Conservation (phyloP, 768 basidiomycete genomes). For the Boletus bicolor region DNA sequence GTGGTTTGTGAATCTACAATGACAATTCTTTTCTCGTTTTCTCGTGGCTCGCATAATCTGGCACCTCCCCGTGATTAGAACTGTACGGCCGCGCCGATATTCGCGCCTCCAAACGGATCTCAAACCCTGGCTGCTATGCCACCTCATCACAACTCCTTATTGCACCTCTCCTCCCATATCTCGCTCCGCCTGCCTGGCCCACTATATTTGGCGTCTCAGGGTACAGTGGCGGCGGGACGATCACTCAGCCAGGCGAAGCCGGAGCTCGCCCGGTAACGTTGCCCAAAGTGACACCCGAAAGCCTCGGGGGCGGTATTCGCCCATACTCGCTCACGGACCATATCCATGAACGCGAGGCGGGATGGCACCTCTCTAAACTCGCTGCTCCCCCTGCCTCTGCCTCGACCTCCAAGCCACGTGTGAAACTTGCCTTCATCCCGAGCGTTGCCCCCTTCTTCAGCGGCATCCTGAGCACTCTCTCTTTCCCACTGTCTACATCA, state of each 20-base stretch:
- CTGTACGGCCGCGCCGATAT: constrained; percentile 76
- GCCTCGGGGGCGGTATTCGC: constrained; percentile 68
- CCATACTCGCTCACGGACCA: constrained; percentile 95
- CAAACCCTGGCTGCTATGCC: constrained; percentile 97
- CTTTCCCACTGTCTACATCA: constrained; percentile 66
- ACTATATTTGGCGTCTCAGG: constrained; percentile 93
- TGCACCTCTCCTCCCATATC: constrained; percentile 78
- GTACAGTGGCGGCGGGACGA: constrained; percentile 93
- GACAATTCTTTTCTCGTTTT: constrained; percentile 34
- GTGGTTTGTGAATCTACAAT: constrained; percentile 34
- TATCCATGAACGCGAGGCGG: constrained; percentile 97
- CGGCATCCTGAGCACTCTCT: constrained; percentile 87
- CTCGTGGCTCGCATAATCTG: constrained; percentile 12
- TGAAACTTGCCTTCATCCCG: constrained; percentile 83
- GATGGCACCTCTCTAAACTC: constrained; percentile 71
- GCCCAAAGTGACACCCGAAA: constrained; percentile 79
- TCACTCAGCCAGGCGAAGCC: constrained; percentile 59
- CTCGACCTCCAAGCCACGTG: constrained; percentile 9
- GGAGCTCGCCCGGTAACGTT: constrained; percentile 65
- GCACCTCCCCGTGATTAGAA: constrained; percentile 46
- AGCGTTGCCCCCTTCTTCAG: constrained; percentile 92
- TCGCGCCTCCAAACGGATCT: constrained; percentile 75
- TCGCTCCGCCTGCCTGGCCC: constrained; percentile 58
- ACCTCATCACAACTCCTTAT: constrained; percentile 90
- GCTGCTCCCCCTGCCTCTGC: constrained; percentile 25